Evolutionary conservation across 805 yeast species (phyloP), one percentile per base, ranked within the genome.

Genomic region (Lachancea meyersii): DNA sequence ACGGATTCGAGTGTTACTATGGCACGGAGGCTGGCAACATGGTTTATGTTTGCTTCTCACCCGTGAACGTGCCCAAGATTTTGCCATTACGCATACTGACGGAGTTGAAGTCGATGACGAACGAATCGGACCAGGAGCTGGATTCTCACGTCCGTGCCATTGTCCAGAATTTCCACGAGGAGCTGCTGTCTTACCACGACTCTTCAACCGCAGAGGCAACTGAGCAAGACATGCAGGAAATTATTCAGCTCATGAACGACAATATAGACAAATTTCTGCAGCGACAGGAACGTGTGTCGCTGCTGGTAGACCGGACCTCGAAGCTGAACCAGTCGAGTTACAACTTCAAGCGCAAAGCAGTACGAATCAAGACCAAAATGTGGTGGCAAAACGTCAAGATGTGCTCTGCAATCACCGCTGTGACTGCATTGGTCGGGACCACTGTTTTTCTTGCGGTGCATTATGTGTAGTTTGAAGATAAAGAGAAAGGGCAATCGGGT

Each of bases 241-340:
- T 63, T 11, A 49, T 63, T n/a, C 56, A 54, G 32, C 55, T 63
- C 7, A 62, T 63, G 68, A 63, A 62, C 47, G 65, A 63, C 44
- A 63, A 63, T 41, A 62, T 63, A 22, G 65, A 61, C 46, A 60
- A 60, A 56, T 72, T 87, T 20, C 66, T 86, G 51, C 79, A 77
- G 50, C 73, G 96, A 40, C 95, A 94, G 17, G 95, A 86, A 54
- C 73, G 84, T 40, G 77, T 86, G 45, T 75, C 77, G 50, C 62
- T 75, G 31, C 69, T 86, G 48, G 91, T 86, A 23, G 85, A 81
- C 60, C 86, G 86, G 60, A 87, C 96, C 1, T 82, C 83, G 48
- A 71, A 79, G 41, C 71, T 86, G 60, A 84, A 80, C 50, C 71
- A 75, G 31, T 76, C 77, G 27, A 77, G 93, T 7, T 74, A 70